A percentile compares a stretch with the other conserved stretches of the same genome.
These are phyloP conservation scores for Xylaria sp. DNA, from an alignment of 2,329 filamentous ascomycete species.

Conservation along the genomic window DNA sequence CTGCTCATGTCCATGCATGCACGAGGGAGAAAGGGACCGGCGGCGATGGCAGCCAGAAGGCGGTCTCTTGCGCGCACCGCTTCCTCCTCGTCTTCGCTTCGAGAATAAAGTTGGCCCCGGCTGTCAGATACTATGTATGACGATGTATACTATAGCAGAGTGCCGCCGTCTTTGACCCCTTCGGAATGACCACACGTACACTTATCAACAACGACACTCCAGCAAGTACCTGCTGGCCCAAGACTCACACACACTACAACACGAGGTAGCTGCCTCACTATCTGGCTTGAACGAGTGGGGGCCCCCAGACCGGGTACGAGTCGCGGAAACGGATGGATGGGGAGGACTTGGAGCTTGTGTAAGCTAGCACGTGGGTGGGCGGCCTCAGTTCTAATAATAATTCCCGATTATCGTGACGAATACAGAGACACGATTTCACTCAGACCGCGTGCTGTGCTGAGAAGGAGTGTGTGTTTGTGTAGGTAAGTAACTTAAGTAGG, in stretches of 20 bases:
- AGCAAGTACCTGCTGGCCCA: conserved; percentile 3
- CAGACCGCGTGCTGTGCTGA: not conserved
- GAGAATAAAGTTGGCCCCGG: not conserved
- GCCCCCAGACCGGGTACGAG: conserved; percentile 12
- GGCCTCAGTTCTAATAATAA: conserved; percentile 22
- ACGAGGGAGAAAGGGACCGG: conserved; percentile 12
- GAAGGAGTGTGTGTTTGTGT: not conserved
- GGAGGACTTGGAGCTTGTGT: conserved; percentile 19
- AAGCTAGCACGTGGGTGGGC: conserved; percentile 19
- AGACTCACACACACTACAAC: conserved; percentile 1
- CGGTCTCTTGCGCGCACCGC: not conserved
- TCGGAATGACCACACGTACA: conserved; percentile 3
- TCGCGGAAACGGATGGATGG: conserved; percentile 1
- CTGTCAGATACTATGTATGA: not conserved
- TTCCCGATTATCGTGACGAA: not conserved
- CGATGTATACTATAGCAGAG: not conserved
- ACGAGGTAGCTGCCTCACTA: not conserved
- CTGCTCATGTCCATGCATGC: conserved; percentile 44
- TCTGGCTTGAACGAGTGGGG: conserved; percentile 19
- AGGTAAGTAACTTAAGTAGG: not conserved
- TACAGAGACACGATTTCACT: not conserved
- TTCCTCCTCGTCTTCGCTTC: conserved; percentile 11
- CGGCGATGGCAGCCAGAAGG: conserved; percentile 4
- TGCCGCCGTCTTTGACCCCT: conserved; percentile 1
- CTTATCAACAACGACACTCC: conserved; percentile 16